Evolutionary conservation across 2,329 filamentous ascomycete genomes (phyloP).

Genomic region (Dactylellina parvicollis): DNA sequence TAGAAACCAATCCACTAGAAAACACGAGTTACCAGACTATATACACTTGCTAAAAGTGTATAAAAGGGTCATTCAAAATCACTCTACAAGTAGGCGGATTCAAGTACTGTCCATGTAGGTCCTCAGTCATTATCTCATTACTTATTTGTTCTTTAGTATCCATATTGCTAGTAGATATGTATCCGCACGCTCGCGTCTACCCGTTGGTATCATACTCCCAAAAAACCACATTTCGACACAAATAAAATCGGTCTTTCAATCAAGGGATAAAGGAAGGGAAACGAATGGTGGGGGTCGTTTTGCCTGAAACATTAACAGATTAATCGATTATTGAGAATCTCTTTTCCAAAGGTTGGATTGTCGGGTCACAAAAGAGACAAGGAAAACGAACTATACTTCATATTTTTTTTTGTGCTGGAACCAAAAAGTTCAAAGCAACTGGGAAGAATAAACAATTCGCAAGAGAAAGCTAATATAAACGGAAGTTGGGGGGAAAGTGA

Average conservation of each 20-base stretch:
- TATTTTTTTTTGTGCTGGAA: constrained; percentile 17
- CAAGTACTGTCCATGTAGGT: too few relatives aligned
- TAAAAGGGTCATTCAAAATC: too few relatives aligned
- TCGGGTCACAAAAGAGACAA: constrained; percentile 12
- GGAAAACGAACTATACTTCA: not conserved
- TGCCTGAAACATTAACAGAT: not conserved
- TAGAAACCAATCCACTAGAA: too few relatives aligned
- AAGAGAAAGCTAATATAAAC: not conserved
- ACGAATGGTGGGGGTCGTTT: not conserved
- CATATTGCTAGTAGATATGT: not conserved
- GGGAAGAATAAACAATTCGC: not conserved
- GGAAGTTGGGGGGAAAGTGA: not conserved
- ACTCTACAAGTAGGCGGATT: too few relatives aligned
- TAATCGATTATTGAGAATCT: not conserved
- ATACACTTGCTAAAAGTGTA: too few relatives aligned
- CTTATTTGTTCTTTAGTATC: constrained; percentile 6
- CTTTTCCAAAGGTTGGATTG: not conserved
- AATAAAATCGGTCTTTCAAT: constrained; percentile 3
- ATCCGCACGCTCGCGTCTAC: not conserved
- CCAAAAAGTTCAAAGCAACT: not conserved
- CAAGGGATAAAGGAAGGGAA: constrained; percentile 16
- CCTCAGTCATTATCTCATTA: constrained; percentile 11
- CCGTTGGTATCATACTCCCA: not conserved
- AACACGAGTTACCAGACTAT: too few relatives aligned
- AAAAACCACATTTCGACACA: not conserved